Conservation (phyloP, 73 alveolate species). For the Urostyla sp. region DNA sequence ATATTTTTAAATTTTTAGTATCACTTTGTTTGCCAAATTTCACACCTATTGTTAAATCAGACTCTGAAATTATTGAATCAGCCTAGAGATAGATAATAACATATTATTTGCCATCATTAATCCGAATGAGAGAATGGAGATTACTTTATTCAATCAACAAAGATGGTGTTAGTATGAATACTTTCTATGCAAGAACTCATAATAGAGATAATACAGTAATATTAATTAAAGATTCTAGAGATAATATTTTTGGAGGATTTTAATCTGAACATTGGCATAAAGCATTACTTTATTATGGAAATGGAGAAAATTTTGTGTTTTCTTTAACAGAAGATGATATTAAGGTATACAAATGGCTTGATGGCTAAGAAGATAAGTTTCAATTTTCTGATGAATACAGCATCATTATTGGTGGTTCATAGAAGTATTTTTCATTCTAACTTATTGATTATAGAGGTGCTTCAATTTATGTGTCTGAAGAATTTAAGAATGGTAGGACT, state of each 20-base stretch:
- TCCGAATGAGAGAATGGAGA: constrained; percentile 72
- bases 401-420: constrained; percentile 57
- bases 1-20: not conserved
- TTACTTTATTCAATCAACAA: constrained; percentile 38
- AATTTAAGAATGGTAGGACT: constrained; percentile 25
- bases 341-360: constrained; percentile 46
- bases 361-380: constrained; percentile 50
- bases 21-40: constrained; percentile 49
- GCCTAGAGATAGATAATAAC: constrained; percentile 40
- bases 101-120: constrained; percentile 57
- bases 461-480: not conserved
- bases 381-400: constrained; percentile 57
- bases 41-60: constrained; percentile 2
- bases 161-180: constrained; percentile 66
- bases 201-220: constrained; percentile 48
- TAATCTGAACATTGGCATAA: constrained; percentile 60
- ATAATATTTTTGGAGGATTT: constrained; percentile 55
- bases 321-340: constrained; percentile 54
- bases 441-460: constrained; percentile 23
- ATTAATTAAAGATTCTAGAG: constrained; percentile 47
- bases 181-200: constrained; percentile 44
- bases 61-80: constrained; percentile 36
- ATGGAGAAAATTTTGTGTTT: constrained; percentile 69
- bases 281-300: constrained; percentile 39
- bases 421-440: constrained; percentile 20